Evolutionary conservation across 164 flowering plant genomes (phyloP), one percentile per base, ranked within the genome.

Genomic region (Chloranthus sessilifolius): DNA sequence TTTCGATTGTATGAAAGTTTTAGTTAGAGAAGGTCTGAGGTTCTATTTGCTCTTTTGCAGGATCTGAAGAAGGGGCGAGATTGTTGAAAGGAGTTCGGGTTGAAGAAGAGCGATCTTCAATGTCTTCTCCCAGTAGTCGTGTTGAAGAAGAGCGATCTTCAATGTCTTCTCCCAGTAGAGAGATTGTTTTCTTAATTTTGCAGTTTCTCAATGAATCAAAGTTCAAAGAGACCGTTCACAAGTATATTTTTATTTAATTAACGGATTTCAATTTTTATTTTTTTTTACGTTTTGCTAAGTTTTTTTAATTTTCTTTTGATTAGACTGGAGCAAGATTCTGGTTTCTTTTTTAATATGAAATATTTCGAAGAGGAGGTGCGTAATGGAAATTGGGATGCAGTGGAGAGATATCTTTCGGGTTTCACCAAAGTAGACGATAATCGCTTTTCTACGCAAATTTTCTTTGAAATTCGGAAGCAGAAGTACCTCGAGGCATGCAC

Each of bases 151-250:
- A n/a, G n/a, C n/a, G n/a, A n/a, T n/a, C n/a, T n/a, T n/a, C 73
- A n/a, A 81, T 81, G 86, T 78, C 83, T 43, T 80, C 86, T 27
- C 59, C 75, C 41, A 78, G 86, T 55, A 71, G 86, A 60, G 86
- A 80, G 53, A 67, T 80, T 64, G 83, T 80, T 7, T 80, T 80
- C 56, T 58, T 80, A 50, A 80, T 80, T 22, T 68, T 80, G 44
- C 86, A 80, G 81, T 80, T 80, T 68, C 51, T 80, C 39, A 83
- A 80, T 31, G 86, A 80, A 56, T 83, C 78, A 56, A 80, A 80
- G 64, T 80, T 80, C 70, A 80, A 77, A 66, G 86, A 77, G 50
- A 75, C 86, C 2, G 81, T 80, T 28, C 83, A 80, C 24, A 78
- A 68, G 86, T 78, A 64, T 65, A 37, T 34, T 25, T 53, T 15